phyloP scores from a whole-genome alignment of 768 basidiomycete species.

The Boletellus emodensis region DNA sequence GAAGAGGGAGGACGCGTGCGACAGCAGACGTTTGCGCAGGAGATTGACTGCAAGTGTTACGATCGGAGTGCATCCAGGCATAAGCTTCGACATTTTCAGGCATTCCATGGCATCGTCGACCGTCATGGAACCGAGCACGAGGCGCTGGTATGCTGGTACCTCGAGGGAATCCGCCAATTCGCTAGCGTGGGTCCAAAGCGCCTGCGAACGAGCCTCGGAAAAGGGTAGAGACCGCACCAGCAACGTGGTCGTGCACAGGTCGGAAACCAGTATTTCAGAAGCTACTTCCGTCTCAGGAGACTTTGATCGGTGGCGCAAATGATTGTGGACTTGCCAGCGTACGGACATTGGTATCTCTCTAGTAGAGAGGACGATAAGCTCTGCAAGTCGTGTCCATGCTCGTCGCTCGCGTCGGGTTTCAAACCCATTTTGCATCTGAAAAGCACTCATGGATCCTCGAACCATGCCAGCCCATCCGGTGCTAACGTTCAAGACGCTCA shows the following conservation, averaged over 20 bases:
- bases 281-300: conserved; percentile 1
- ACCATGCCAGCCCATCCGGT: conserved; percentile 36
- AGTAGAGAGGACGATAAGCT: conserved; percentile 39
- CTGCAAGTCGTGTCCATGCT: conserved; percentile 51
- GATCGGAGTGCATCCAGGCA: conserved; percentile 35
- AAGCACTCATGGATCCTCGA: conserved; percentile 19
- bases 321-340: conserved; percentile 53
- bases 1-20: conserved; percentile 54
- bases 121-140: conserved; percentile 49
- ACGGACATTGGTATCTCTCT: conserved; percentile 28
- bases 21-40: conserved; percentile 49
- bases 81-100: conserved; percentile 23
- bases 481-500: conserved; percentile 37
- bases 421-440: background rate
- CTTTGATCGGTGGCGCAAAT: conserved; percentile 35
- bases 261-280: conserved; percentile 39
- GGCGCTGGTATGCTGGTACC: conserved; percentile 45
- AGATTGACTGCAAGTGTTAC: conserved; percentile 48
- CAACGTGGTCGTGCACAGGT: conserved; percentile 57
- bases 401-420: conserved; percentile 38
- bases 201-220: conserved; percentile 38
- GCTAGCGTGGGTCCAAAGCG: conserved; percentile 41
- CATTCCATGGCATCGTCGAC: conserved; percentile 51
- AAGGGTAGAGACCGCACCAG: conserved; percentile 42
- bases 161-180: conserved; percentile 22